Base-by-base conservation (phyloP, 2,329 filamentous ascomycete genomes). In the Fusarium xyrophilum region DNA sequence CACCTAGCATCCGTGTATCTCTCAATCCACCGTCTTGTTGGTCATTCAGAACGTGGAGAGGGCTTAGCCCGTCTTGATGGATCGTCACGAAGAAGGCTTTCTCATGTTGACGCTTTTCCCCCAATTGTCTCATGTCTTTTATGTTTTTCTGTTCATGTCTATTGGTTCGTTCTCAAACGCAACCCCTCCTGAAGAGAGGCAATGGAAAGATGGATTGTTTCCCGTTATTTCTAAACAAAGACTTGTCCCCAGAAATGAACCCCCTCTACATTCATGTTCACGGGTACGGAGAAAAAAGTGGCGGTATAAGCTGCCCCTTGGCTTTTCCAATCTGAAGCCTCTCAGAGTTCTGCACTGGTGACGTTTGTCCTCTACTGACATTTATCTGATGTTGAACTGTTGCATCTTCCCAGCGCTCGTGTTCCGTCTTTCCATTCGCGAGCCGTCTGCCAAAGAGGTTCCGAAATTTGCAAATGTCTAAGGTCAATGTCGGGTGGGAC, bases 61-160 rank as follows among this genome's bases (percentile, higher is more conserved):
- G 61, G 52, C 61, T 55, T 57, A 32, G 27, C 65, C 53, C 54
- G 52, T 67, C 60, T 68, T 57, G 70, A 72, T 72, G 68, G 75
- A 71, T 75, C 70, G 63, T 59, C 68, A 75, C 74, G 72, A 73
- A 54, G 40, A 77, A 73, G 76, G 73, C 72, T 74, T 71, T 73
- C 70, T 67, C 63, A 65, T 68, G 65, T 73, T 69, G 63, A 38
- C 36, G 36, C 59, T 58, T 55, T 48, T 66, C 57, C 32, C 38
- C 47, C 56, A 56, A 56, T 68, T 65, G 53, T 53, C 46, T 60
- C 42, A 68, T 67, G 58, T 71, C 69, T 60, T 62, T 69, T 68
- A 55, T 67, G 51, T 70, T 65, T 69, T 69, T 67, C 56, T 54
- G 46, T 63, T 63, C 60, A 65, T 67, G 63, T 69, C 61, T 68